Percentiles rank a stretch among this genome's conserved stretches.
Conservation (phyloP, 2,329 filamentous ascomycete genomes). For the Claviceps cyperi region DNA sequence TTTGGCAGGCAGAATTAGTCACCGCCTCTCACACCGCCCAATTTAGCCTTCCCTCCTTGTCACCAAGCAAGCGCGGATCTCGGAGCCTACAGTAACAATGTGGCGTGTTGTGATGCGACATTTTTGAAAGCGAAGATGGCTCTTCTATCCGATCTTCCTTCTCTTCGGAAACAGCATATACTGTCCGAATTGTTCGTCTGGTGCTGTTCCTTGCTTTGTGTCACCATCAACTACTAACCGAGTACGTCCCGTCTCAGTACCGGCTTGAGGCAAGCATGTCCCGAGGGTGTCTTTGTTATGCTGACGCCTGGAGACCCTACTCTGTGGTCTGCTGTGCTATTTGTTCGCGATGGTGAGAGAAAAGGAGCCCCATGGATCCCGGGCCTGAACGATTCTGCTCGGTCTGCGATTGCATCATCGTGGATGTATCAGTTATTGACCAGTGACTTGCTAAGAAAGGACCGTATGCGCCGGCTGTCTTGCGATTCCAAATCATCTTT, state of each 20-base stretch:
- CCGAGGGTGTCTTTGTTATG: conserved; percentile 75
- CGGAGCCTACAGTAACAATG: not conserved
- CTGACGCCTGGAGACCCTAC: conserved; percentile 68
- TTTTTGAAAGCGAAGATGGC: not conserved
- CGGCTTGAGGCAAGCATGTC: conserved; percentile 67
- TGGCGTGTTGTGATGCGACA: not conserved
- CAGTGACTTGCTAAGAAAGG: conserved; percentile 34
- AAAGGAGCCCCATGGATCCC: not conserved
- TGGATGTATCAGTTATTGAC: not conserved
- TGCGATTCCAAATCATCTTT: conserved; percentile 84
- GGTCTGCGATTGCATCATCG: not conserved
- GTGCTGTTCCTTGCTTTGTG: not conserved
- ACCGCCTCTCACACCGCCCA: conserved; percentile 8
- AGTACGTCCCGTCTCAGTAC: conserved; percentile 34
- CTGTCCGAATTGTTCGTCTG: conserved; percentile 63
- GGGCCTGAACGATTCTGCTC: not conserved
- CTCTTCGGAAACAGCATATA: conserved; percentile 59
- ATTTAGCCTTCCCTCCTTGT: not conserved
- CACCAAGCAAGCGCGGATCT: not conserved
- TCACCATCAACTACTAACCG: not conserved
- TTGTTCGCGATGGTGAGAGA: conserved; percentile 63
- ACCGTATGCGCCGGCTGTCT: conserved; percentile 73
- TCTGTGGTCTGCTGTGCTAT: conserved; percentile 82
- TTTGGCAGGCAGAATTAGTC: conserved; percentile 9
- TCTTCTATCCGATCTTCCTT: conserved; percentile 31